Conservation (phyloP, 2,329 filamentous ascomycete genomes). For the Paramyrothecium sp. region DNA sequence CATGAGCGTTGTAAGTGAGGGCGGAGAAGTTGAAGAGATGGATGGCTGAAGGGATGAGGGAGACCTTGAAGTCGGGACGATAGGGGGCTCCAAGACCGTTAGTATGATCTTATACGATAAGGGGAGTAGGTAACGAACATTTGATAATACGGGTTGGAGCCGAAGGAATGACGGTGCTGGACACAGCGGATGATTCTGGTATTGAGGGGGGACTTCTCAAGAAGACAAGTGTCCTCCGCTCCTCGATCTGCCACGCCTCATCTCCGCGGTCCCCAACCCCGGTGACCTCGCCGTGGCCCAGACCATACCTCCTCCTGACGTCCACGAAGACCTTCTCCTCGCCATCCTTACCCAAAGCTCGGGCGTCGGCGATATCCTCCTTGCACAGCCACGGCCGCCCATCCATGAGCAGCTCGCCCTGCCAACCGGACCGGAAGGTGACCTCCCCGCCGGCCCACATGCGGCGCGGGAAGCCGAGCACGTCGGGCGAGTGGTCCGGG, state of each 20-base stretch:
- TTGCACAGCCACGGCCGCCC: slow-evolving; percentile 38
- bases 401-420: slow-evolving; percentile 32
- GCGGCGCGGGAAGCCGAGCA: slow-evolving; percentile 65
- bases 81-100: slow-evolving; percentile 25
- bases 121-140: slow-evolving; percentile 16
- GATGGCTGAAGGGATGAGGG: slow-evolving; percentile 62
- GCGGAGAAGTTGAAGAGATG: slow-evolving; percentile 90
- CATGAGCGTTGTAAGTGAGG: slow-evolving; percentile 88
- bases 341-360: slow-evolving; percentile 25
- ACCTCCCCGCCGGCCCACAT: slow-evolving; percentile 88
- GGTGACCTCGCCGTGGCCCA: slow-evolving; percentile 14
- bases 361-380: slow-evolving; percentile 42
- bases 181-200: neutral
- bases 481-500: slow-evolving; percentile 70
- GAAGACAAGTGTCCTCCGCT: slow-evolving; percentile 53
- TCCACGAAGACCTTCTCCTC: slow-evolving; percentile 51
- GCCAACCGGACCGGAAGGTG: slow-evolving; percentile 40
- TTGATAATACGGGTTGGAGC: slow-evolving; percentile 19
- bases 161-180: neutral
- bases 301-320: slow-evolving; percentile 44
- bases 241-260: slow-evolving; percentile 34
- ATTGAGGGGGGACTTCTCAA: slow-evolving; percentile 33
- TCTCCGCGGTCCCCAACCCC: neutral
- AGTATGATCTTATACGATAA: slow-evolving; percentile 1
- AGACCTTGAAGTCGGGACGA: slow-evolving; percentile 38